Evolutionary conservation across 129 eudicot genomes (phyloP).

Genomic region (Arctium minus): DNA sequence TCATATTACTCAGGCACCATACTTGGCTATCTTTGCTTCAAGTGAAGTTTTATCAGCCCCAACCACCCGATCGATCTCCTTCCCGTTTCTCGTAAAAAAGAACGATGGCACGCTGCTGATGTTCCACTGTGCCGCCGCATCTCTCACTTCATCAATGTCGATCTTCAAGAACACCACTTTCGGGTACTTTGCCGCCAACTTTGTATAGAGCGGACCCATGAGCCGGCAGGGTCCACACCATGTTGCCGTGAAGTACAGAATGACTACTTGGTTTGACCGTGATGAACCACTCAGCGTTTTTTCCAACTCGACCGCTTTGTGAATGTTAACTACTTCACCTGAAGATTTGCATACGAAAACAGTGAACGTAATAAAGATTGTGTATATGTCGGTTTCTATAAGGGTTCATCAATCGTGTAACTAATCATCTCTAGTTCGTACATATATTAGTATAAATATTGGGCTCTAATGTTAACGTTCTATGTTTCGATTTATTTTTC

Average conservation of each 20-base stretch:
- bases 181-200: slow-evolving; percentile 51
- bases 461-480: too few species aligned
- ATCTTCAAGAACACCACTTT: slow-evolving; percentile 57
- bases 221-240: slow-evolving; percentile 92
- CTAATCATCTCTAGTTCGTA: not conserved
- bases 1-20: slow-evolving; percentile 34
- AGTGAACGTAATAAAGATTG: not conserved
- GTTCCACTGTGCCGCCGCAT: slow-evolving; percentile 56
- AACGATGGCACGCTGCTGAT: slow-evolving; percentile 65
- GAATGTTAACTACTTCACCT: slow-evolving; percentile 68
- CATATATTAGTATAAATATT: too few species aligned
- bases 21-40: slow-evolving; percentile 57
- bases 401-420: not conserved
- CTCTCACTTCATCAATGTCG: slow-evolving; percentile 66
- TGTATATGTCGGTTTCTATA: not conserved
- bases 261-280: slow-evolving; percentile 44
- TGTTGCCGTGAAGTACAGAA: slow-evolving; percentile 81
- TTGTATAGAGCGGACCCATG: slow-evolving; percentile 57
- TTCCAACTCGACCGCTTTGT: slow-evolving; percentile 45
- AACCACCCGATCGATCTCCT: slow-evolving; percentile 55
- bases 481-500: too few species aligned
- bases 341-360: slow-evolving; percentile 12
- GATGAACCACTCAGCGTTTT: slow-evolving; percentile 48
- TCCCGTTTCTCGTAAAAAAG: slow-evolving; percentile 61
- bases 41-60: slow-evolving; percentile 66